phyloP scores from a whole-genome alignment of 139 green algal species.

The Chlorella sp. region DNA sequence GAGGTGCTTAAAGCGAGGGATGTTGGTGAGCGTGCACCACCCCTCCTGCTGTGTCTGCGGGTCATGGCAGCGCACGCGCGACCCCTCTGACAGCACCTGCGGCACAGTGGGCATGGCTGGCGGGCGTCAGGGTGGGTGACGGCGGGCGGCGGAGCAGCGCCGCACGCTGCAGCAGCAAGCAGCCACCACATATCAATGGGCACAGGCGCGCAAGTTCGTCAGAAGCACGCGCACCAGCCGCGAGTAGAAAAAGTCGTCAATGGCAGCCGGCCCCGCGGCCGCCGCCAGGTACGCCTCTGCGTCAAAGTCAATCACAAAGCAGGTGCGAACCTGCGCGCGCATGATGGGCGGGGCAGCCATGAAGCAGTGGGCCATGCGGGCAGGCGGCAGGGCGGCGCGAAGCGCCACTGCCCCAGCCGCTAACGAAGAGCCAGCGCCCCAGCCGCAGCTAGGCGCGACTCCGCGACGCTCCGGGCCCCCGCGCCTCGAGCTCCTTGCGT shows the following conservation, averaged over 20 bases:
- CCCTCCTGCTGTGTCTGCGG: background rate
- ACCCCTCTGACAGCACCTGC: slow-evolving; percentile 42
- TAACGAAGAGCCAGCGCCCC: too few species aligned
- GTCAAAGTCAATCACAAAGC: slow-evolving; percentile 47
- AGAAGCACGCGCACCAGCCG: too few species aligned
- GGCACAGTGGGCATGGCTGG: too few species aligned
- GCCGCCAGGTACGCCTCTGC: slow-evolving; percentile 47
- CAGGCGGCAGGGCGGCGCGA: background rate
- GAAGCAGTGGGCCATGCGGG: background rate
- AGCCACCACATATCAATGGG: too few species aligned
- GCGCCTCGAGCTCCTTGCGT: background rate
- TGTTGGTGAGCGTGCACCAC: slow-evolving; percentile 37
- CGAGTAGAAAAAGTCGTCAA: slow-evolving; percentile 31
- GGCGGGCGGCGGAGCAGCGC: too few species aligned
- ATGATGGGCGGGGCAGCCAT: background rate
- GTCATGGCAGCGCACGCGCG: slow-evolving; percentile 30
- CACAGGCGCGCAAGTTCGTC: too few species aligned
- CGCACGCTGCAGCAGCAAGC: too few species aligned
- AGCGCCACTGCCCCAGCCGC: too few species aligned
- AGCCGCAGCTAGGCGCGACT: background rate
- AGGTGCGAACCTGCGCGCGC: slow-evolving; percentile 16
- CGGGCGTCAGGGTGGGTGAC: too few species aligned
- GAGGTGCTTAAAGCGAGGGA: slow-evolving; percentile 31
- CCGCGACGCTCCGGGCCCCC: too few species aligned
- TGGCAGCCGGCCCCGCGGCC: slow-evolving; percentile 2